phyloP scores from a whole-genome alignment of 768 basidiomycete genomes.

The Leucocoprinus leucothites region DNA sequence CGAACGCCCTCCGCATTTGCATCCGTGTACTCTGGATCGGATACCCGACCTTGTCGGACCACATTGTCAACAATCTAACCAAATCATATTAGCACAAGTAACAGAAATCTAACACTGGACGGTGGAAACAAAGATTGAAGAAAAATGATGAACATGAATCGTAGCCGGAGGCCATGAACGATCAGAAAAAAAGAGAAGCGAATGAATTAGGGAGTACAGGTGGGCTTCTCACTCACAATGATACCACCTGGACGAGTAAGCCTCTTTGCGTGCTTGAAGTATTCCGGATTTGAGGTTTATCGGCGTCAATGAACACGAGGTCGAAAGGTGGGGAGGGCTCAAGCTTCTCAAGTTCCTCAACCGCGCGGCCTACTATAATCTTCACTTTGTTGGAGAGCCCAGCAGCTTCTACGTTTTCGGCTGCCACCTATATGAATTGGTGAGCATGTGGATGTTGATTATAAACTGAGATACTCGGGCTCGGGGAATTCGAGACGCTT shows the following conservation, averaged over 20 bases:
- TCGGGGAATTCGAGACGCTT: background rate
- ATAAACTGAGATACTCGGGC: background rate
- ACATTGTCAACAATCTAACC: slow-evolving; percentile 60
- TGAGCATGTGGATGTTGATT: background rate
- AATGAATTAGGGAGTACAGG: background rate
- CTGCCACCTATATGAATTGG: slow-evolving; percentile 43
- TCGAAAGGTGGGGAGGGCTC: slow-evolving; percentile 53
- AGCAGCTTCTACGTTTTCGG: slow-evolving; percentile 52
- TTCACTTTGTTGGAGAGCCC: slow-evolving; percentile 47
- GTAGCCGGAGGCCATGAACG: background rate
- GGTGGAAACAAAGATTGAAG: background rate
- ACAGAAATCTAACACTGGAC: background rate
- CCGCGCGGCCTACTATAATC: slow-evolving; percentile 50
- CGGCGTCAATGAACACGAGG: slow-evolving; percentile 70
- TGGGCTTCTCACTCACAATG: slow-evolving; percentile 39
- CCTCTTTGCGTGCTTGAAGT: slow-evolving; percentile 60
- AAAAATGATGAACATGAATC: background rate
- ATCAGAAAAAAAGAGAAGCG: background rate
- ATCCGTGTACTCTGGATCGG: slow-evolving; percentile 34
- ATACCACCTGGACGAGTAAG: slow-evolving; percentile 57
- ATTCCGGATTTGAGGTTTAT: slow-evolving; percentile 55
- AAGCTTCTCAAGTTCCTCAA: slow-evolving; percentile 45
- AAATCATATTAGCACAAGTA: background rate
- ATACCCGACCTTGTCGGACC: slow-evolving; percentile 45
- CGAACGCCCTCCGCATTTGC: slow-evolving; percentile 43